phyloP scores from a whole-genome alignment of 2,329 filamentous ascomycete genomes.

The Phoma sp. region DNA sequence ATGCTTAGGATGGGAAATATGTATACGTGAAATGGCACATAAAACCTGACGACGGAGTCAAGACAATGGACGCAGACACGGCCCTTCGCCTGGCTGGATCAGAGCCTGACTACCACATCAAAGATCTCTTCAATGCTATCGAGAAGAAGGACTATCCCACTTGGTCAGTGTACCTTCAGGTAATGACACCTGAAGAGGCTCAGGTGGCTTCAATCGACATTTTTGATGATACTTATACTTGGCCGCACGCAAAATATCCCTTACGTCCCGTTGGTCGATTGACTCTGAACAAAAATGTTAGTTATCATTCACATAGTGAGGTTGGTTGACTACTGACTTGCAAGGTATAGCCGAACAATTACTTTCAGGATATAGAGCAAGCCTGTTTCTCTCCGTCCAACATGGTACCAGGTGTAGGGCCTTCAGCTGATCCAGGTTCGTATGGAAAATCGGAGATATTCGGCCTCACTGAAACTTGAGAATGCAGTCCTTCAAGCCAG shows the following conservation, averaged over 20 bases:
- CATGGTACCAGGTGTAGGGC: conserved; percentile 69
- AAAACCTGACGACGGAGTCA: conserved; percentile 56
- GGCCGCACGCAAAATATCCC: conserved; percentile 61
- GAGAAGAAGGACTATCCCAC: conserved; percentile 54
- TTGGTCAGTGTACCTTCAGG: conserved; percentile 63
- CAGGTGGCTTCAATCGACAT: conserved; percentile 58
- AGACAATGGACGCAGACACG: conserved; percentile 53
- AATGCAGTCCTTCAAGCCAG: conserved; percentile 68
- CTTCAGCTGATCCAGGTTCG: conserved; percentile 70
- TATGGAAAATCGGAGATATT: too few species aligned
- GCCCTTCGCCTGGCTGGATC: conserved; percentile 46
- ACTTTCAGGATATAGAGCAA: conserved; percentile 75
- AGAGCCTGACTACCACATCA: conserved; percentile 48
- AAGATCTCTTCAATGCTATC: conserved; percentile 56
- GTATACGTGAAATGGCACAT: conserved; percentile 62
- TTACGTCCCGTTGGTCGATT: conserved; percentile 59
- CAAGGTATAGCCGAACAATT: conserved; percentile 70
- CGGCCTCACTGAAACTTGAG: too few species aligned
- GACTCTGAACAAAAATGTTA: conserved; percentile 61
- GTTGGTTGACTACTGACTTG: too few species aligned
- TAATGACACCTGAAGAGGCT: conserved; percentile 61
- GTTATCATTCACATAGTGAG: too few species aligned
- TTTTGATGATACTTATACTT: conserved; percentile 65
- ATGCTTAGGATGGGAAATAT: conserved; percentile 58
- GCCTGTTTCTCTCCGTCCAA: conserved; percentile 70